Conservation (phyloP, 106 monocot genomes). For the Apostasia ramifera region DNA sequence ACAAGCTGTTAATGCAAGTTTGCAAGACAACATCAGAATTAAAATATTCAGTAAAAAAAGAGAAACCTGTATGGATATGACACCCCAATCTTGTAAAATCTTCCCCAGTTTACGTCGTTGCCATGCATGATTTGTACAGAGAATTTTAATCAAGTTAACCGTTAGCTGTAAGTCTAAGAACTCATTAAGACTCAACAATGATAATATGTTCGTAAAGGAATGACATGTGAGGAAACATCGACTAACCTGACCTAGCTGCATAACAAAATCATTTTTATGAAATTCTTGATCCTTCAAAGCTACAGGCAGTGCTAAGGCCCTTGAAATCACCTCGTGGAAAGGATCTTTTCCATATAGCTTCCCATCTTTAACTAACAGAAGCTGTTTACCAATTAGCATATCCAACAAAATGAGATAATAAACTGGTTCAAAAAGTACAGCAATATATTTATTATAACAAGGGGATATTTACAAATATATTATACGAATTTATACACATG, state of each 20-base stretch:
- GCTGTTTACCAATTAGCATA: constrained; percentile 40
- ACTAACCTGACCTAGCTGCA: constrained; percentile 75
- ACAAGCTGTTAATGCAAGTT: not conserved
- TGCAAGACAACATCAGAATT: not conserved
- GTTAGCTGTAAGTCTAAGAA: constrained; percentile 44
- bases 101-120: constrained; percentile 95
- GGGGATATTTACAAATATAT: no score
- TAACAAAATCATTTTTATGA: constrained; percentile 72
- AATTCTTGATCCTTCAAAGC: constrained; percentile 51
- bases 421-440: not conserved
- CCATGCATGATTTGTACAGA: constrained; percentile 95
- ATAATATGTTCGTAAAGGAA: constrained; percentile 1
- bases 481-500: no score
- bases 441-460: no score
- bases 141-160: constrained; percentile 84
- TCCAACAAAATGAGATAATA: constrained; percentile 12
- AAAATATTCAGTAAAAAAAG: not conserved
- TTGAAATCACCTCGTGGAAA: constrained; percentile 76
- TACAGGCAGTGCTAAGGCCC: constrained; percentile 47
- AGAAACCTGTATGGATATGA: constrained; percentile 67
- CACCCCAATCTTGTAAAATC: constrained; percentile 91
- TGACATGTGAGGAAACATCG: not conserved
- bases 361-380: constrained; percentile 79
- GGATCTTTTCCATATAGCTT: constrained; percentile 68
- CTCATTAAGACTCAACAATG: not conserved